Base-by-base conservation (phyloP, 306 rosid genomes). In the Cicer pinnatifidum region DNA sequence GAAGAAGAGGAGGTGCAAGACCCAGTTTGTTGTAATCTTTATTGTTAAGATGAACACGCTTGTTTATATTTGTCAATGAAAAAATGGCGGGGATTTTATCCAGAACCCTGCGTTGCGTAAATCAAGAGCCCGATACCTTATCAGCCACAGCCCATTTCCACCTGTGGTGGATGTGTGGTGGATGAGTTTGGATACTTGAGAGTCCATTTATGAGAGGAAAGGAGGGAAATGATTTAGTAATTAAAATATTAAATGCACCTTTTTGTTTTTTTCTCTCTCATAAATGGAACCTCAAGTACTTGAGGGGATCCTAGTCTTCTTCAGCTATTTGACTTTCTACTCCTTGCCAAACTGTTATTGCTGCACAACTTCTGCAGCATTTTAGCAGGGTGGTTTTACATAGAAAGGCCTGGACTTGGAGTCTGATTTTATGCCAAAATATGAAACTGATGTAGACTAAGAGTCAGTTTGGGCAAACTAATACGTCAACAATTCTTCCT, bases 401-500 rank as follows among this genome's bases (percentile, higher is more conserved):
- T 3, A 6, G 64, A 63, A 11, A 63, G 44, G 51, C 69, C 20
- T 35, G 45, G 51, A n/a, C 12, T 33, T 58, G 61, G 62, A 16
- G 62, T 46, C 60, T 45, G 65, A 38, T 15, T 77, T 67, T 19
- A 64, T 79, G 9, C 39, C 59, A 12, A 60, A 15, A 47, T 50
- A 37, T 12, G 7, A n/a, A 19, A 19, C 19, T 7, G 23, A 52
- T 16, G 28, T 52, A 16, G 58, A 7, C 33, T 15, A 13, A 52
- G 23, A 52, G 33, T 16, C 11, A 54, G 12, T 54, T 54, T 54
- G 37, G 35, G 6, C 4, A 10, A 46, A 46, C 15, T 28, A 28
- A 28, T 28, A 28, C 4, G 4, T 28, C 33, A 28, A 28, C 33
- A 28, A 28, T 28, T 28, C 33, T 28, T 28, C 33, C 33, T 28